These are phyloP conservation scores for Phaffia australis DNA, from an alignment of 768 basidiomycete species.

Conservation along the genomic window DNA sequence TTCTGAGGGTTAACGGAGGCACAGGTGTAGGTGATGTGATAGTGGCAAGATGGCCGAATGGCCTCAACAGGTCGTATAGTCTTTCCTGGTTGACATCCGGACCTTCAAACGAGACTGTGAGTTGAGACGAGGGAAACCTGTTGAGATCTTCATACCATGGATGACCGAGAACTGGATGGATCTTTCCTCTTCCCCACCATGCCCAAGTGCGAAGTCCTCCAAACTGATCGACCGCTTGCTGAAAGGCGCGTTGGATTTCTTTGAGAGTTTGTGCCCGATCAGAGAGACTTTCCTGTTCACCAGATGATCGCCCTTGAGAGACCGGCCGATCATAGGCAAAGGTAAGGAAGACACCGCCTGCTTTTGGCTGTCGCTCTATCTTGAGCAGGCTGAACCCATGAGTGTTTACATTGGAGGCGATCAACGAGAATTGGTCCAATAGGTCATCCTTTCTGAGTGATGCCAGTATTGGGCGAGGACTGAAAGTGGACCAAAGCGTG, in stretches of 20 bases:
- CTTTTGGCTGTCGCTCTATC: slow-evolving; percentile 22
- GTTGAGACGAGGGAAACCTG: slow-evolving; percentile 58
- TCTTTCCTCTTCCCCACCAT: slow-evolving; percentile 4
- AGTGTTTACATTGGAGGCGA: background rate
- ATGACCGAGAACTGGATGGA: slow-evolving; percentile 22
- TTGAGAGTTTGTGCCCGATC: slow-evolving; percentile 11
- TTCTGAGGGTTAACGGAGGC: slow-evolving; percentile 19
- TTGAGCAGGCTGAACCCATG: slow-evolving; percentile 19
- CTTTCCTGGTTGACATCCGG: slow-evolving; percentile 69
- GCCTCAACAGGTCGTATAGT: slow-evolving; percentile 10
- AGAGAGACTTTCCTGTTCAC: background rate
- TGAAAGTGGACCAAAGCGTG: background rate
- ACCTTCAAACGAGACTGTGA: slow-evolving; percentile 78
- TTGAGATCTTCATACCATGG: slow-evolving; percentile 54
- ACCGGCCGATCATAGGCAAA: slow-evolving; percentile 7
- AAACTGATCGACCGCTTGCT: slow-evolving; percentile 13
- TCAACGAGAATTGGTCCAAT: slow-evolving; percentile 20
- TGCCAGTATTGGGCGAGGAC: slow-evolving; percentile 16
- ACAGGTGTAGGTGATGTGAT: slow-evolving; percentile 22
- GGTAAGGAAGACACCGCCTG: slow-evolving; percentile 22
- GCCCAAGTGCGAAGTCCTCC: slow-evolving; percentile 24
- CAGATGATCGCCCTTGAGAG: background rate
- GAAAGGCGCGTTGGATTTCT: slow-evolving; percentile 6
- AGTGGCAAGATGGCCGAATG: slow-evolving; percentile 16
- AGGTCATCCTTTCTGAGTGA: slow-evolving; percentile 13